Evolutionary conservation across 169 alveolate species (phyloP), one percentile per base, ranked within the genome.

Genomic region (Theileria luwenshuni): DNA sequence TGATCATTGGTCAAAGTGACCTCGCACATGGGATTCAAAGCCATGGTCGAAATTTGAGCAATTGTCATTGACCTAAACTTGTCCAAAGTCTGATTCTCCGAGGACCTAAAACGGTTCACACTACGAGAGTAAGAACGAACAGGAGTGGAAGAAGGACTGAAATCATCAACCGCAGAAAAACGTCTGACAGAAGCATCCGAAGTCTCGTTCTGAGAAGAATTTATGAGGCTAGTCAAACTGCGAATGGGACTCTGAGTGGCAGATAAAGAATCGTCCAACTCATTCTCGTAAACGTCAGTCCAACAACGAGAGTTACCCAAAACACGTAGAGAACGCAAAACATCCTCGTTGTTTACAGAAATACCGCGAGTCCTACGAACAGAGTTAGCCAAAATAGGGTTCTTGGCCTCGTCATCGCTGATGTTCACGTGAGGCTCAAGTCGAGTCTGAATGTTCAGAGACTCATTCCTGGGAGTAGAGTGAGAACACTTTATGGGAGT

Each of bases 171-270:
- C n/a, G n/a, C n/a, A n/a, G n/a, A n/a, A n/a, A 41, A 41, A 28
- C 65, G 65, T 56, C 65, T 6, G 19, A 15, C 27, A 2, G 72
- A 41, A 23, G 58, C 32, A 21, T 23, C 72, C 1, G 72, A 62
- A 62, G 28, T 35, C 15, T 45, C 58, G 38, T 38, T 38, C 45
- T 51, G 73, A 21, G 81, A 23, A 33, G 72, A 27, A 7, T 69
- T 19, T 27, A 67, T 42, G 23, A 45, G n/a, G 19, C 67, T 65
- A n/a, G 45, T 38, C 59, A 77, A 51, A 48, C 75, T 77, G 45
- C 86, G 70, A 42, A 77, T 47, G 0, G 86, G 86, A 23, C 80
- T 77, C 63, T 69, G 86, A 61, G 80, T 56, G 21, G 86, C 80
- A 35, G 58, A 48, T 17, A 60, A 6, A 10, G 69, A 75, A 47